phyloP scores from a whole-genome alignment of 805 yeast genomes.

The Candida tallmaniae region DNA sequence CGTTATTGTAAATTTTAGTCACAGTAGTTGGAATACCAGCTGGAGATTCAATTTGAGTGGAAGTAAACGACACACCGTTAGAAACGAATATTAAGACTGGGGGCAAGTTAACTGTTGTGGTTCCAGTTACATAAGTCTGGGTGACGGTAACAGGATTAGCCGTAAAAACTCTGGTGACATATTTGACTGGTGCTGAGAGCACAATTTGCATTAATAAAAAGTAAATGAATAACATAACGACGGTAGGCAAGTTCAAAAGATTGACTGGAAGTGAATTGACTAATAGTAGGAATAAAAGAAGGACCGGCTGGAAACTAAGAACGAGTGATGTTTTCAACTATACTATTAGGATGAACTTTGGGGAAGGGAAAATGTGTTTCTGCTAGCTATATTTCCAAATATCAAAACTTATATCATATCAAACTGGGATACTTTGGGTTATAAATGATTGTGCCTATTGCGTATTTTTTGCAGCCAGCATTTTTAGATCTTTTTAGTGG shows the following conservation, averaged over 20 bases:
- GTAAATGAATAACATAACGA: constrained; percentile 9
- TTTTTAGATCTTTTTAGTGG: too few species aligned
- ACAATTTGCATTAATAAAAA: constrained; percentile 17
- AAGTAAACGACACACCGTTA: constrained; percentile 48
- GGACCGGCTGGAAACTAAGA: neutral
- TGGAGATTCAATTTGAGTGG: constrained; percentile 35
- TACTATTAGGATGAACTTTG: too few species aligned
- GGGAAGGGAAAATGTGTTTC: too few species aligned
- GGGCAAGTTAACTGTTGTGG: constrained; percentile 46
- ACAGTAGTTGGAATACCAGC: constrained; percentile 33
- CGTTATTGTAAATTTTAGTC: constrained; percentile 16
- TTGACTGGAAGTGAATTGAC: constrained; percentile 1
- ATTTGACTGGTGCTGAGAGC: constrained; percentile 30
- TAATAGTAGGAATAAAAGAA: neutral
- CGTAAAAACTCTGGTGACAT: constrained; percentile 52
- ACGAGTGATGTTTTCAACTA: too few species aligned
- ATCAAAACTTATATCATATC: too few species aligned
- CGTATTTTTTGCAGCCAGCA: too few species aligned
- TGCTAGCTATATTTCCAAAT: too few species aligned
- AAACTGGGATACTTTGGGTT: too few species aligned
- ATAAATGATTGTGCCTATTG: too few species aligned
- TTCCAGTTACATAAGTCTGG: constrained; percentile 39
- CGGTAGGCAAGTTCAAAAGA: constrained; percentile 2
- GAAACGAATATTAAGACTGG: constrained; percentile 50
- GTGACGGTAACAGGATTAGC: constrained; percentile 50